A percentile compares a stretch with the other conserved stretches of the same genome.
phyloP scores from a whole-genome alignment of 108 stramenopile genomes.

The Skeletonema grethae region DNA sequence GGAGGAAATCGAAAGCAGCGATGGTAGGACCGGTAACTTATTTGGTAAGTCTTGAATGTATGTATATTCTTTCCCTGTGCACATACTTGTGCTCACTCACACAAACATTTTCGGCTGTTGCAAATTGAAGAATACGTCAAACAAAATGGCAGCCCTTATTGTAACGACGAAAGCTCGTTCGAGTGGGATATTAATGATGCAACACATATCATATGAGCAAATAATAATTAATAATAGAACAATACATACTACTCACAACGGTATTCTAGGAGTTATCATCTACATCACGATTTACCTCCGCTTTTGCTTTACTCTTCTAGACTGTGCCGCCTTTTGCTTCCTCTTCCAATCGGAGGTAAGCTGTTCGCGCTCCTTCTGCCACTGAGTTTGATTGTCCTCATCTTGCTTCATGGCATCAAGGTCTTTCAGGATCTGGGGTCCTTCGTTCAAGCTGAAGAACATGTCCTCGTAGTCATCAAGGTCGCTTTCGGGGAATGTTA shows the following conservation, averaged over 20 bases:
- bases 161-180: neutral
- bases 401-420: slow-evolving; percentile 55
- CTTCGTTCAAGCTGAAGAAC: slow-evolving; percentile 73
- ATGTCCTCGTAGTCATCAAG: slow-evolving; percentile 41
- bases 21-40: slow-evolving; percentile 5
- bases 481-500: slow-evolving; percentile 45
- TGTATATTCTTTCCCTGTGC: too few relatives aligned
- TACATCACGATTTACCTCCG: slow-evolving; percentile 12
- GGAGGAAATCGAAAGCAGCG: neutral
- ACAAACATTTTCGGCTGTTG: too few relatives aligned
- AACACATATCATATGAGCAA: slow-evolving; percentile 8
- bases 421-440: slow-evolving; percentile 54
- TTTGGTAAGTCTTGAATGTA: neutral
- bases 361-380: slow-evolving; percentile 68
- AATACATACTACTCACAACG: neutral
- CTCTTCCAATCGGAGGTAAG: slow-evolving; percentile 86
- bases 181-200: slow-evolving; percentile 10
- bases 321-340: slow-evolving; percentile 73
- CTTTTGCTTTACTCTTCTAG: slow-evolving; percentile 58
- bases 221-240: neutral
- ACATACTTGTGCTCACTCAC: too few relatives aligned
- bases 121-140: neutral
- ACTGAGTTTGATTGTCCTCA: slow-evolving; percentile 46
- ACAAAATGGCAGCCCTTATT: neutral
- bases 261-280: too few relatives aligned